Evolutionary conservation across 1,139 yeast genomes (phyloP), one percentile per base, ranked within the genome.

Genomic region (Lodderomyces metapsilosis): DNA sequence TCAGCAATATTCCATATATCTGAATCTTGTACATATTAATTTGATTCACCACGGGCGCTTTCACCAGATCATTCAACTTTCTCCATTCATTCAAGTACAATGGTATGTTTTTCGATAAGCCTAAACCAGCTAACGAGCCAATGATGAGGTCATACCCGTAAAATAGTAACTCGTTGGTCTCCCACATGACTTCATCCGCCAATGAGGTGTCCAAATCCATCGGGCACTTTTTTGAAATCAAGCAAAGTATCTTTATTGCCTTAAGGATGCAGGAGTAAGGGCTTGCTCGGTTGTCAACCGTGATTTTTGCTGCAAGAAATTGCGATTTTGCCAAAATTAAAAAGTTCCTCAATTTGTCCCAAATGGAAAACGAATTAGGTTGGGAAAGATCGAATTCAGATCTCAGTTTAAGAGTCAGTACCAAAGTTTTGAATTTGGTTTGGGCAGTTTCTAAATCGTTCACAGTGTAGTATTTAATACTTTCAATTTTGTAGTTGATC

Each of bases 81-180:
- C 58, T 55, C 33, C 75, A 62, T 48, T 83, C 88, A 5, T 62
- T 61, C 11, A 70, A 49, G 55, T 73, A 82, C 53, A 68, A 78
- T 3, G 66, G 64, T 32, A 77, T 64, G 42, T 82, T 87, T 47
- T 76, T 76, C 0, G 80, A 63, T 2, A 79, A 52, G 0, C 88
- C 88, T 36, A 79, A 52, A 34, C 65, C 68, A 16, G 66, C 59
- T 42, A 68, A 64, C 1, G 63, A 51, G 3, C 62, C 57, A 24
- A 80, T 57, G 18, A 76, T 54, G 9, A 46, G 43, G 12, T 57
- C 55, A 51, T 74, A 74, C 5, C 74, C 48, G 4, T 58, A 54
- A 9, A 66, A 53, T 25, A 80, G 53, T 20, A 60, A 49, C 1
- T 48, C 46, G 0, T 28, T 28, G 4, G 75, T 58, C 31, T 59